Evolutionary conservation across 2,329 filamentous ascomycete genomes (phyloP).

Genomic region (Sporothrix inflata): DNA sequence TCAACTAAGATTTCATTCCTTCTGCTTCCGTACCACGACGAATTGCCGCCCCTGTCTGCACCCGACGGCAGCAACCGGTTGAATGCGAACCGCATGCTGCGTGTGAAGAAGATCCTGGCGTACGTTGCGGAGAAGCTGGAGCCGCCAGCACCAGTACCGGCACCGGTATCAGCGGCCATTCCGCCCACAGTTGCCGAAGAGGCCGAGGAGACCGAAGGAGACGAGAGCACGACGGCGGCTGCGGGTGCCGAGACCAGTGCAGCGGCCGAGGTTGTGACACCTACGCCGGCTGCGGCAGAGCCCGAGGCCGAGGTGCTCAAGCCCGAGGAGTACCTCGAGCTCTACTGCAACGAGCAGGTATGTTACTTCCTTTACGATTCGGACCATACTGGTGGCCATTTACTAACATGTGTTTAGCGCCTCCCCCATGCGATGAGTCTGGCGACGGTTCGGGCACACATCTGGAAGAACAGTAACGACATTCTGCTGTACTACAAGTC

Average conservation of each 20-base stretch:
- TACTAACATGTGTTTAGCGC: conserved; percentile 48
- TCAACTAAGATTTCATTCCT: conserved; percentile 95
- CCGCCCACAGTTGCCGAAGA: neutral
- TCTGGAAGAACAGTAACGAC: conserved; percentile 96
- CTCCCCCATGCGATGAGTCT: conserved; percentile 85
- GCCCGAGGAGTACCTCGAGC: conserved; percentile 90
- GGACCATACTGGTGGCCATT: neutral
- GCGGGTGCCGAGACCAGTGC: neutral
- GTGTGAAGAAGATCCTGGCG: conserved; percentile 89
- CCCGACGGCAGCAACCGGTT: conserved; percentile 84
- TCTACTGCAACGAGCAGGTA: conserved; percentile 93
- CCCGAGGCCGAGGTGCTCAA: conserved; percentile 61
- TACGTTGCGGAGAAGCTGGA: conserved; percentile 95
- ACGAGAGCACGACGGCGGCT: neutral
- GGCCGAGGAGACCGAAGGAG: neutral
- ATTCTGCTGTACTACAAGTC: conserved; percentile 88
- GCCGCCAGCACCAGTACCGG: neutral
- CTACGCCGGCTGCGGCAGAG: neutral
- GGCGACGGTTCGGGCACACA: conserved; percentile 85
- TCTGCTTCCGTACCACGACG: conserved; percentile 76
- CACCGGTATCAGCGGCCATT: neutral
- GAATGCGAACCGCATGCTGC: conserved; percentile 95
- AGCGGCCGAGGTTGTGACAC: neutral
- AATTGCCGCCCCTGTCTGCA: conserved; percentile 73
- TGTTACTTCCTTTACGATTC: neutral